A percentile compares a stretch with the other conserved stretches of the same genome.
phyloP scores from a whole-genome alignment of 306 rosid species.

The Cicer yamashitae region DNA sequence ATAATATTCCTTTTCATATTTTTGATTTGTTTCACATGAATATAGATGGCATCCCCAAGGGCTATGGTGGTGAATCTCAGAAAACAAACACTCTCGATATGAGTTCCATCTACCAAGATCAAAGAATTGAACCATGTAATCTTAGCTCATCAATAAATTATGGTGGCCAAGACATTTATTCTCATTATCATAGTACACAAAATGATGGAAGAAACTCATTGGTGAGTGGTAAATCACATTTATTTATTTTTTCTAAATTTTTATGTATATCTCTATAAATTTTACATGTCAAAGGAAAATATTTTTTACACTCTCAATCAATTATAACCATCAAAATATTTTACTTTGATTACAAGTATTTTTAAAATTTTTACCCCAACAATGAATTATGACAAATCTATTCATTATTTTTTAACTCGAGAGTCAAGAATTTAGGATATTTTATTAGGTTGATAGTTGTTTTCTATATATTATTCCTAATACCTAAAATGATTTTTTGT shows the following conservation, averaged over 20 bases:
- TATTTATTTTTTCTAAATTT: background rate
- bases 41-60: constrained; percentile 53
- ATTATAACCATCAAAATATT: no score
- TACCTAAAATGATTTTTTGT: no score
- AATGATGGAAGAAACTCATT: background rate
- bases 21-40: background rate
- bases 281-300: no score
- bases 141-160: constrained; percentile 74
- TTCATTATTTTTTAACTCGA: no score
- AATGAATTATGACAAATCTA: no score
- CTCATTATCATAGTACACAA: background rate
- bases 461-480: no score
- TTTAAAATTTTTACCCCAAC: no score
- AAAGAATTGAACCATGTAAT: constrained; percentile 75
- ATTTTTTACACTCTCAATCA: no score
- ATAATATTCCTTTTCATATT: background rate
- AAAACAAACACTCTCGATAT: constrained; percentile 46
- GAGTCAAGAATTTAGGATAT: no score
- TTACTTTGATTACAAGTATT: no score
- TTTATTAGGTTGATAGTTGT: no score
- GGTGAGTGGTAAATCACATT: background rate
- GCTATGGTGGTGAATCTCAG: constrained; percentile 50
- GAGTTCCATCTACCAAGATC: constrained; percentile 64
- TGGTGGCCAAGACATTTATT: background rate
- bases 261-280: background rate